A percentile compares a stretch with the other conserved stretches of the same genome.
Conservation (phyloP, 768 basidiomycete species). For the Boletus sp. region DNA sequence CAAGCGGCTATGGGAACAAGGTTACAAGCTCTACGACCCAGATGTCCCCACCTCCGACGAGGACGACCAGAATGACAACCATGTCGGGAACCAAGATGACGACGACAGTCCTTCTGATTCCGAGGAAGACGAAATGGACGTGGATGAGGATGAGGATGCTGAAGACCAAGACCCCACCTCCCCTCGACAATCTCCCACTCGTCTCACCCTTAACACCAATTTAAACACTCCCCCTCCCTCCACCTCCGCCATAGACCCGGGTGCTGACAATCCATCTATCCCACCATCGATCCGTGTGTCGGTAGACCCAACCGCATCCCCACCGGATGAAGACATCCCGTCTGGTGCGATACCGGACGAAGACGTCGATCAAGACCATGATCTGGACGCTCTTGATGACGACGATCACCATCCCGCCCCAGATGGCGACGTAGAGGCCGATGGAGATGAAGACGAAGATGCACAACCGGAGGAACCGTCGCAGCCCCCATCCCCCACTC, state of each 20-base stretch:
- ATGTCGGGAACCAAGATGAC: constrained; percentile 3
- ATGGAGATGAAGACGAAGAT: constrained; percentile 36
- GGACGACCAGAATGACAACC: constrained; percentile 5
- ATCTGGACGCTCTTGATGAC: constrained; percentile 21
- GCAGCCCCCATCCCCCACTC: constrained; percentile 24
- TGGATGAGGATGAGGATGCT: constrained; percentile 33
- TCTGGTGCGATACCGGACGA: constrained; percentile 24
- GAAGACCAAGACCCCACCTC: constrained; percentile 25
- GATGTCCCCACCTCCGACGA: constrained; percentile 22
- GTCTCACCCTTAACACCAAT: constrained; percentile 17
- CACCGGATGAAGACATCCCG: constrained; percentile 12
- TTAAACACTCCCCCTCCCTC: constrained; percentile 8
- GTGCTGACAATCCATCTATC: constrained; percentile 16
- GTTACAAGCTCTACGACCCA: constrained; percentile 18
- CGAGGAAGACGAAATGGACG: constrained; percentile 26
- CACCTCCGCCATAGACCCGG: constrained; percentile 18
- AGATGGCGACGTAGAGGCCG: constrained; percentile 19
- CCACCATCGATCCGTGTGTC: constrained; percentile 21
- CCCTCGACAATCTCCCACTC: constrained; percentile 21
- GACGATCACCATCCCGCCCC: constrained; percentile 19
- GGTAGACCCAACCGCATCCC: constrained; percentile 19
- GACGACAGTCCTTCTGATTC: constrained; percentile 10
- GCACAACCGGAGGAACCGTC: constrained; percentile 25
- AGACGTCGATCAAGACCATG: constrained; percentile 25
- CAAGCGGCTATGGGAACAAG: constrained; percentile 15